Percentiles rank a stretch among this genome's conserved stretches.
phyloP scores from a whole-genome alignment of 768 basidiomycete species.

The Suillus discolor region DNA sequence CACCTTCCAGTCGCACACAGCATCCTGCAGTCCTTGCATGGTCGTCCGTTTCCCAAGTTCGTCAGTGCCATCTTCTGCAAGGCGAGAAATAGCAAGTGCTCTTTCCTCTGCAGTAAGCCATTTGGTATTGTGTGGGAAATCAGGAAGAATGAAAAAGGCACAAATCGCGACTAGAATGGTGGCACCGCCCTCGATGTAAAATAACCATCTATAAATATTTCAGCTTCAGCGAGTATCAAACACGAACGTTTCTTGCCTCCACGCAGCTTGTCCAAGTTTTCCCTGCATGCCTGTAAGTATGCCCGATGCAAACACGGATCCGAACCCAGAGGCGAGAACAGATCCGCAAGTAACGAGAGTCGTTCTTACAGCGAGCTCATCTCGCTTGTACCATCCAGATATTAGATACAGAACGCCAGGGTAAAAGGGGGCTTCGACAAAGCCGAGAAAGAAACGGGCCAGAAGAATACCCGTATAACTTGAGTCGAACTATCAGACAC shows the following conservation, averaged over 20 bases:
- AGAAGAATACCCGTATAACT: conserved; percentile 27
- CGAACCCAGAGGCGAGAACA: conserved; percentile 47
- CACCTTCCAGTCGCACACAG: conserved; percentile 43
- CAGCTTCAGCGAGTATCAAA: not conserved
- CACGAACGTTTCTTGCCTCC: conserved; percentile 33
- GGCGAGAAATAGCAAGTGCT: conserved; percentile 31
- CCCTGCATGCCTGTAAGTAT: conserved; percentile 46
- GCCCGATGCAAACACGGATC: conserved; percentile 45
- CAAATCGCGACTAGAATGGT: conserved; percentile 37
- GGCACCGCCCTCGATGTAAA: conserved; percentile 33
- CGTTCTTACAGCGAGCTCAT: conserved; percentile 40
- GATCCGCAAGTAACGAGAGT: conserved; percentile 40
- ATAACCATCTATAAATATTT: conserved; percentile 18
- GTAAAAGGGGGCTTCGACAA: conserved; percentile 33
- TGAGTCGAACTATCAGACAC: not conserved
- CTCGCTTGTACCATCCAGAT: conserved; percentile 42
- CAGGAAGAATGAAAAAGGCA: conserved; percentile 39
- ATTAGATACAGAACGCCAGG: conserved; percentile 34
- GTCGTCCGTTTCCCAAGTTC: conserved; percentile 22
- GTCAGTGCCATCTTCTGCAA: conserved; percentile 28
- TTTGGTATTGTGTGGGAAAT: conserved; percentile 36
- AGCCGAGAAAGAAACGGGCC: conserved; percentile 46
- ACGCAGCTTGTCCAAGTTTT: conserved; percentile 39
- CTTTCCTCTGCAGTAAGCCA: conserved; percentile 34
- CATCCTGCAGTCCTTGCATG: conserved; percentile 37